Evolutionary conservation across 768 basidiomycete species (phyloP).

Genomic region (Leccinum variicolor): DNA sequence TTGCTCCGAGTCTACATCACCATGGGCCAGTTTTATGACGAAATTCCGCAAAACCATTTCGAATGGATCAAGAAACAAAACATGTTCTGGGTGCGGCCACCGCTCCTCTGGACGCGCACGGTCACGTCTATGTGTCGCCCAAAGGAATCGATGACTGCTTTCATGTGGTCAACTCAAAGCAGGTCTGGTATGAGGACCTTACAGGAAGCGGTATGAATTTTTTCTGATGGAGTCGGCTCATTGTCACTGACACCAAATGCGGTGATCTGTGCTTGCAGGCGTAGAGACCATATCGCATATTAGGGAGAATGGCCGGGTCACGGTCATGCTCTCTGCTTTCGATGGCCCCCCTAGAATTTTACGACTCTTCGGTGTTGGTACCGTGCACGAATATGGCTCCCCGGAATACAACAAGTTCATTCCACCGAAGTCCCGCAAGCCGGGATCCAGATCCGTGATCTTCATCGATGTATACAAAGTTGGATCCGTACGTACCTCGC

Average conservation of each 20-base stretch:
- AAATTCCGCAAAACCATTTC: conserved; percentile 51
- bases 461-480: conserved; percentile 61
- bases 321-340: conserved; percentile 60
- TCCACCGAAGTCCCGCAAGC: conserved; percentile 42
- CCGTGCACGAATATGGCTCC: conserved; percentile 60
- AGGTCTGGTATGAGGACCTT: conserved; percentile 74
- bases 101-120: conserved; percentile 54
- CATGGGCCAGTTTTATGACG: conserved; percentile 60
- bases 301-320: conserved; percentile 61
- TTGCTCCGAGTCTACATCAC: background rate
- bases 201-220: conserved; percentile 58
- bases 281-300: conserved; percentile 62
- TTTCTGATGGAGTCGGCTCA: background rate
- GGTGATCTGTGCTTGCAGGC: conserved; percentile 30
- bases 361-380: conserved; percentile 59
- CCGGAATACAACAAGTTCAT: conserved; percentile 56
- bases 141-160: conserved; percentile 66
- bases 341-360: conserved; percentile 58
- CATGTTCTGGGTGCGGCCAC: conserved; percentile 72
- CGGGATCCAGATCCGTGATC: conserved; percentile 60
- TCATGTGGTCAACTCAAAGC: conserved; percentile 50
- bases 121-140: conserved; percentile 66
- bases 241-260: background rate
- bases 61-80: conserved; percentile 62
- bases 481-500: conserved; percentile 34